Evolutionary conservation across 129 eudicot species (phyloP), one percentile per base, ranked within the genome.

Genomic region (carrot (Daucus carota)): DNA sequence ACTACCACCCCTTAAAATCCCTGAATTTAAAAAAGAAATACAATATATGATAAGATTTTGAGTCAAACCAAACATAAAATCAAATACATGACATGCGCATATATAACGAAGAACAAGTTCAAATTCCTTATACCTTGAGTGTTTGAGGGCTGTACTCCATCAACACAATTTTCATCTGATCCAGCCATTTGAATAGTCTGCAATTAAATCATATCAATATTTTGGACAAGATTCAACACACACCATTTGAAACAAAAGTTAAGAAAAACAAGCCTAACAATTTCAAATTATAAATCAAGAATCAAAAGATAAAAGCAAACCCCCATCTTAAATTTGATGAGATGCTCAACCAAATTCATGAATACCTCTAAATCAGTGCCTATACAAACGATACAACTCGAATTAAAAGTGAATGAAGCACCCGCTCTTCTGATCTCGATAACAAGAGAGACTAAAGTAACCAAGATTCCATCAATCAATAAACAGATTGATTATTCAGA

Each of bases 141-240:
- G 66, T 73, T 88, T 26, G 82, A 71, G 63, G 85, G 81, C 74
- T 74, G 86, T 54, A 77, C 87, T 71, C 80, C 80, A 60, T 75
- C 86, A 5, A 77, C 74, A 46, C 73, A 77, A 72, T 90, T 90
- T 80, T 88, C 93, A 59, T 90, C 86, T 44, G 87, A 85, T 82
- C 90, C 93, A 71, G 82, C 92, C 96, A 88, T 90, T 76, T 80
- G 76, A 69, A 78, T 31, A 45, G 46, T 80, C 91, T 84, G 72
- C 50, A 83, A 36, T 71, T 76, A 46, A 65, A n/a, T n/a, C 70
- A 70, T 11, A 63, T 74, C 54, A 76, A 78, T 52, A 69, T 43
- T 22, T 10, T 70, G 29, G n/a, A n/a, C 20, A n/a, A 70, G 32
- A 41, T 40, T 70, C 74, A 38, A 63, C 75, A 42, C 14, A 6